Evolutionary conservation across 2,329 filamentous ascomycete species (phyloP).

Genomic region (Chaetothyriales sp.): DNA sequence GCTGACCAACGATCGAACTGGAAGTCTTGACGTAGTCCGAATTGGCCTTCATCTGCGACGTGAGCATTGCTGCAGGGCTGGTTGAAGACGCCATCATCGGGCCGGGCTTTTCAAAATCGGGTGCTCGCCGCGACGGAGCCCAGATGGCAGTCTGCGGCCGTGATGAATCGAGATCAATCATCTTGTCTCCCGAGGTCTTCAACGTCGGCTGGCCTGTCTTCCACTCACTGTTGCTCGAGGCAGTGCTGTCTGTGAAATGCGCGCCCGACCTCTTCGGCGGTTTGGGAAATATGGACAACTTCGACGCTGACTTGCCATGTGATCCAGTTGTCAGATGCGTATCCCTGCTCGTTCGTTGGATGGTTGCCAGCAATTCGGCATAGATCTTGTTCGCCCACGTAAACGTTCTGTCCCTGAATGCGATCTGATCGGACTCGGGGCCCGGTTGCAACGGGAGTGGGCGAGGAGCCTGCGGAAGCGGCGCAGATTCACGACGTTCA

Average conservation of each 20-base stretch:
- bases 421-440: slow-evolving; percentile 13
- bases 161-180: slow-evolving; percentile 9
- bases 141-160: slow-evolving; percentile 16
- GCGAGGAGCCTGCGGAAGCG: neutral
- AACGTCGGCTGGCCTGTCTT: slow-evolving; percentile 15
- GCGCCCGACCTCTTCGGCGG: slow-evolving; percentile 45
- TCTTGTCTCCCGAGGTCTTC: slow-evolving; percentile 10
- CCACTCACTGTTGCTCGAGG: slow-evolving; percentile 22
- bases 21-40: neutral
- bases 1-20: neutral
- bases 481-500: neutral
- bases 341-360: slow-evolving; percentile 37
- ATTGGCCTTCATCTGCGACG: neutral
- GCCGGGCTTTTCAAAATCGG: neutral
- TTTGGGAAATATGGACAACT: slow-evolving; percentile 48
- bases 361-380: slow-evolving; percentile 52
- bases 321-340: slow-evolving; percentile 22
- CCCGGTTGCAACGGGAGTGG: slow-evolving; percentile 6
- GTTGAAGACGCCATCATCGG: neutral
- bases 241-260: slow-evolving; percentile 30
- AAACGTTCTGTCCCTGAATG: slow-evolving; percentile 55
- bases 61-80: neutral
- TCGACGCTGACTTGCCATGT: slow-evolving; percentile 29
- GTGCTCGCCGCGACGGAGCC: slow-evolving; percentile 2
- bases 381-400: slow-evolving; percentile 61